A percentile compares a stretch with the other conserved stretches of the same genome.
Conservation (phyloP, 139 green algal species). For the Asterochloris sp. region DNA sequence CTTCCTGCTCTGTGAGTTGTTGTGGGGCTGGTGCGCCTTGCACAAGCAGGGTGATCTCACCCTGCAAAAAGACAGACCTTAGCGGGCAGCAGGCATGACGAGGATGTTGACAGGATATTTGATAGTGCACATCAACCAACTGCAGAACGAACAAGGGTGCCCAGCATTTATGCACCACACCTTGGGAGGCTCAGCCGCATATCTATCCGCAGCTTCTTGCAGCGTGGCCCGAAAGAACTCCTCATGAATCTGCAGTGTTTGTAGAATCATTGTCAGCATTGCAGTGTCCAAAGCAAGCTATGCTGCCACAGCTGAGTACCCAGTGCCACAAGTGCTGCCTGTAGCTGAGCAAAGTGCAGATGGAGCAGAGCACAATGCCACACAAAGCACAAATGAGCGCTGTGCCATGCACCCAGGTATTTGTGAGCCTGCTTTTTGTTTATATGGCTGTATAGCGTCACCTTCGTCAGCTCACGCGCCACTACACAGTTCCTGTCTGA, state of each 20-base stretch:
- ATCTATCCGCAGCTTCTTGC: slow-evolving; percentile 17
- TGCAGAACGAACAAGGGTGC: too few relatives aligned
- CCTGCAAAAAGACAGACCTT: too few relatives aligned
- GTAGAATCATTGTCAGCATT: neutral
- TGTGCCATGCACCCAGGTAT: neutral
- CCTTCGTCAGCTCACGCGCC: slow-evolving; percentile 87
- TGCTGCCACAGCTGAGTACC: too few relatives aligned
- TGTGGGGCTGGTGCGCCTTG: too few relatives aligned
- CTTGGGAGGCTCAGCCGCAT: slow-evolving; percentile 3
- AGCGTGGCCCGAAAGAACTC: slow-evolving; percentile 69
- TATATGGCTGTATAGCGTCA: slow-evolving; percentile 9
- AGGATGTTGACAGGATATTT: too few relatives aligned
- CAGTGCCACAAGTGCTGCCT: neutral
- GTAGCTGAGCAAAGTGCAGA: neutral
- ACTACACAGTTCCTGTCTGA: slow-evolving; percentile 53
- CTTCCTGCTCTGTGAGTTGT: too few relatives aligned
- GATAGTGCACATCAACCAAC: too few relatives aligned
- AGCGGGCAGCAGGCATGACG: too few relatives aligned
- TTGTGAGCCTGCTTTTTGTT: neutral
- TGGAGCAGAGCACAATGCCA: neutral
- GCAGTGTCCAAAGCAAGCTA: neutral
- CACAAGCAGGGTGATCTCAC: too few relatives aligned
- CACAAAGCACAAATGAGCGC: neutral
- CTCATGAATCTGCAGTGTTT: slow-evolving; percentile 53
- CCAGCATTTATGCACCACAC: neutral